Percentiles rank a stretch among this genome's conserved stretches.
Evolutionary conservation across 176 grass and related monocot genomes (phyloP).

Genomic region (Pontederia paniculata): DNA sequence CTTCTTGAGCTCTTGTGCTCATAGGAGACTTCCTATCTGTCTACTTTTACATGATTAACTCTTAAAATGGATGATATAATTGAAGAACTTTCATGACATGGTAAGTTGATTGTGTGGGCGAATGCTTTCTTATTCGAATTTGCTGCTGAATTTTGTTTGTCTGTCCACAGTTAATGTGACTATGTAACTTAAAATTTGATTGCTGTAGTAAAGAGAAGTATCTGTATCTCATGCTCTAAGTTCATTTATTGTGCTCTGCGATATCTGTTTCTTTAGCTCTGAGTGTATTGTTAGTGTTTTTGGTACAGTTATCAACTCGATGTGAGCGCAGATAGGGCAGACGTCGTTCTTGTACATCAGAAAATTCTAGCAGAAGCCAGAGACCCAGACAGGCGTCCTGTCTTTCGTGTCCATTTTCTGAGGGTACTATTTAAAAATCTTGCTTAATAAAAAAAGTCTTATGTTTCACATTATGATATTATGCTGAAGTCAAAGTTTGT

Average conservation of each 20-base stretch:
- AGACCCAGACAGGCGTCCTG: conserved; percentile 16
- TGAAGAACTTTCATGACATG: too few relatives aligned
- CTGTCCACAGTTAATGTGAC: too few relatives aligned
- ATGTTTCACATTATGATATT: too few relatives aligned
- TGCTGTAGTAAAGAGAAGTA: neutral
- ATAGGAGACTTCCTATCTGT: too few relatives aligned
- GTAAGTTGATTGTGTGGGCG: too few relatives aligned
- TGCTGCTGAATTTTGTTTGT: neutral
- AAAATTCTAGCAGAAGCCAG: conserved; percentile 24
- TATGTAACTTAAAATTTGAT: neutral
- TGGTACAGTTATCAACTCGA: conserved; percentile 19
- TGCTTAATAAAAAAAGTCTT: too few relatives aligned
- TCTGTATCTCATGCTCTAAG: neutral
- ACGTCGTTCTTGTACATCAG: conserved; percentile 23
- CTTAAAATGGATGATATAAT: too few relatives aligned
- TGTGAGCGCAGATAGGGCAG: conserved; percentile 15
- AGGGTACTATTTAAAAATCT: conserved; percentile 6
- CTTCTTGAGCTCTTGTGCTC: too few relatives aligned
- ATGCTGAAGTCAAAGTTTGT: too few relatives aligned
- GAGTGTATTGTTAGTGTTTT: neutral
- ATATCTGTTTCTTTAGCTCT: neutral
- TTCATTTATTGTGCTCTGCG: neutral
- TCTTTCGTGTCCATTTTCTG: conserved; percentile 20
- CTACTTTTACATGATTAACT: too few relatives aligned
- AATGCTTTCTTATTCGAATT: too few relatives aligned